Conservation (phyloP, 352 stramenopile species). For the Phytopythium chamaehyphon region DNA sequence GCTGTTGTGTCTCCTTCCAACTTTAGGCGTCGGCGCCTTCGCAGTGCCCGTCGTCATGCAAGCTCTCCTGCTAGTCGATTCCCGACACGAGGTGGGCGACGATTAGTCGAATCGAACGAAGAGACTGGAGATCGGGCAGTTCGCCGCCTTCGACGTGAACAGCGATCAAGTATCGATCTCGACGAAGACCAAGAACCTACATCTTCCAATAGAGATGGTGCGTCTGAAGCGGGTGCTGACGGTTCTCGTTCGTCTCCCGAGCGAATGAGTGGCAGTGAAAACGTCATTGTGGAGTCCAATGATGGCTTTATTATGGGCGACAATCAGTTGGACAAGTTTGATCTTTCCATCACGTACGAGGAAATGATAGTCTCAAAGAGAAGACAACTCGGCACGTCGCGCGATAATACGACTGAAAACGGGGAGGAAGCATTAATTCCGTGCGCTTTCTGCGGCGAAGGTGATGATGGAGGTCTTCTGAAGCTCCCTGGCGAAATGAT, state of each 20-base stretch:
- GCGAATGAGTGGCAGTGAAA: slow-evolving; percentile 11
- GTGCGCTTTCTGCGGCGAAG: slow-evolving; percentile 76
- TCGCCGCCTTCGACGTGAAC: slow-evolving; percentile 1
- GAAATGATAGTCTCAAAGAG: slow-evolving; percentile 59
- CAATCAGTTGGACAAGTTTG: slow-evolving; percentile 81
- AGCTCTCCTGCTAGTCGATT: slow-evolving; percentile 16
- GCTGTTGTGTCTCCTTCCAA: slow-evolving; percentile 32
- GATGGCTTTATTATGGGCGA: slow-evolving; percentile 80
- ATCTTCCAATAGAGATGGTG: slow-evolving; percentile 6
- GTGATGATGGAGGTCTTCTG: slow-evolving; percentile 64
- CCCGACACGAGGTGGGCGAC: slow-evolving; percentile 31
- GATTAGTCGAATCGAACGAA: slow-evolving; percentile 13
- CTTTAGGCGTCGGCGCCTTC: slow-evolving; percentile 28
- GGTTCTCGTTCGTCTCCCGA: neutral
- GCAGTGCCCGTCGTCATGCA: slow-evolving; percentile 21
- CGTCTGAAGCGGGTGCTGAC: slow-evolving; percentile 4
- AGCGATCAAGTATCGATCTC: neutral
- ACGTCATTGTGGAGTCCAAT: slow-evolving; percentile 77
- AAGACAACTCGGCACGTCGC: slow-evolving; percentile 23
- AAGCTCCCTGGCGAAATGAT: slow-evolving; percentile 77
- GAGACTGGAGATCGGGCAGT: slow-evolving; percentile 16
- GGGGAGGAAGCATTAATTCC: slow-evolving; percentile 48
- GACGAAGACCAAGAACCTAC: slow-evolving; percentile 1
- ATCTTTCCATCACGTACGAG: slow-evolving; percentile 54
- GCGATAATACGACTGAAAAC: slow-evolving; percentile 19